These are phyloP conservation scores for Rhazya stricta DNA, from an alignment of 257 asterid genomes.

Conservation along the genomic window DNA sequence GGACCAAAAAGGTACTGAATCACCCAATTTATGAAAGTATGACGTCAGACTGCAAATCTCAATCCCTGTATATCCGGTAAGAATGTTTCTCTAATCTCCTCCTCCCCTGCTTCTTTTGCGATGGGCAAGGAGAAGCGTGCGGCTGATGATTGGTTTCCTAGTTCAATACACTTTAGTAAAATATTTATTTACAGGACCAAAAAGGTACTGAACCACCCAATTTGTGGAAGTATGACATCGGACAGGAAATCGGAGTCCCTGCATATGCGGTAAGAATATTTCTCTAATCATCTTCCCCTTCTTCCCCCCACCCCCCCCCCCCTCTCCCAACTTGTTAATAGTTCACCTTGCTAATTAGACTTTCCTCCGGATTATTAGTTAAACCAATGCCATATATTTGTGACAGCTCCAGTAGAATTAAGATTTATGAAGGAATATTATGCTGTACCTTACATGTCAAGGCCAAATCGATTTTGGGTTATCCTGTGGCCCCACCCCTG, in stretches of 20 bases:
- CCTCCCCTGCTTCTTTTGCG: too few species aligned
- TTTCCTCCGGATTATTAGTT: neutral
- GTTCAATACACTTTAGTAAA: neutral
- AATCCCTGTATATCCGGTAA: constrained; percentile 36
- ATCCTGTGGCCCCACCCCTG: neutral
- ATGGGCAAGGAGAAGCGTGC: too few species aligned
- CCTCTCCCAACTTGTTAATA: neutral
- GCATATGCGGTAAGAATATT: constrained; percentile 37
- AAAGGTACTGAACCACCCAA: constrained; percentile 26
- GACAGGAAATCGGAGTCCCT: constrained; percentile 29
- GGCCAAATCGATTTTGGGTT: neutral
- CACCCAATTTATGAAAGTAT: constrained; percentile 32
- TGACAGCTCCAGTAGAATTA: neutral
- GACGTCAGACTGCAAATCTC: constrained; percentile 27
- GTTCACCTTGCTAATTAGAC: neutral
- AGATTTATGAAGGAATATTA: neutral
- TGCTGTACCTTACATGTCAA: neutral
- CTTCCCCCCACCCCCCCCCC: neutral
- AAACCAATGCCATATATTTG: neutral
- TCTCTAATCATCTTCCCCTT: too few species aligned
- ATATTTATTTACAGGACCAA: constrained; percentile 37
- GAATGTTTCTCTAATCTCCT: constrained; percentile 16
- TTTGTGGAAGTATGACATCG: constrained; percentile 27
- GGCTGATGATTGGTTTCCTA: neutral
- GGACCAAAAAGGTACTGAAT: constrained; percentile 31